phyloP scores from a whole-genome alignment of 2,329 filamentous ascomycete genomes.

The Blastomyces emzantsi region DNA sequence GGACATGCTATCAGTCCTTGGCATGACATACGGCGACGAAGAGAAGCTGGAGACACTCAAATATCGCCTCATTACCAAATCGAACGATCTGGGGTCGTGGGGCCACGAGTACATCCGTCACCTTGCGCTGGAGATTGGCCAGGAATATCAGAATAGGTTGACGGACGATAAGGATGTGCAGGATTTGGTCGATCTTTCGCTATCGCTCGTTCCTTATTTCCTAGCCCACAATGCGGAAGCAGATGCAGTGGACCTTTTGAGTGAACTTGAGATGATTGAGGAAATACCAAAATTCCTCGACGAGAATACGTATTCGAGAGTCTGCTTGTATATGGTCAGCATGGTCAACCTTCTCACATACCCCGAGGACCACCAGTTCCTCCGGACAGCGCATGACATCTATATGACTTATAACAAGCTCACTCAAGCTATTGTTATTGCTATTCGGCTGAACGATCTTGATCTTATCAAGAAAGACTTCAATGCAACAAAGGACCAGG shows the following conservation, averaged over 20 bases:
- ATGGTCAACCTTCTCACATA: conserved; percentile 98
- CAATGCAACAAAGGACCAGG: conserved; percentile 66
- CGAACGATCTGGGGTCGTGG: conserved; percentile 91
- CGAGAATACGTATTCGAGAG: conserved; percentile 83
- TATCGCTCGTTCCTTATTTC: conserved; percentile 85
- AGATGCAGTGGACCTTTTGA: conserved; percentile 93
- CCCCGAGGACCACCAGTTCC: conserved; percentile 92
- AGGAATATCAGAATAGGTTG: conserved; percentile 83
- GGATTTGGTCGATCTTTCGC: conserved; percentile 75
- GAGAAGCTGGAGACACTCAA: conserved; percentile 93
- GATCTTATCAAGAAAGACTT: conserved; percentile 77
- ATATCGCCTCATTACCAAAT: conserved; percentile 81
- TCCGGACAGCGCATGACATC: conserved; percentile 84
- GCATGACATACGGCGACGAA: conserved; percentile 98
- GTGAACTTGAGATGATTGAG: conserved; percentile 95
- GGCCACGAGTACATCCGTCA: conserved; percentile 98
- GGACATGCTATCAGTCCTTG: conserved; percentile 92
- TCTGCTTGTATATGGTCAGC: conserved; percentile 96
- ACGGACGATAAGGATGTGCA: conserved; percentile 74
- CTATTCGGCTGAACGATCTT: conserved; percentile 83
- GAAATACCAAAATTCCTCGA: conserved; percentile 82
- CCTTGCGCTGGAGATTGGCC: conserved; percentile 87
- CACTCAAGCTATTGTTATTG: conserved; percentile 85
- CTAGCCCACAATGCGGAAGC: conserved; percentile 96
- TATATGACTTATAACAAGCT: conserved; percentile 91